A percentile compares a stretch with the other conserved stretches of the same genome.
phyloP scores from a whole-genome alignment of 2,329 filamentous ascomycete genomes.

The Fusarium caatingaense region DNA sequence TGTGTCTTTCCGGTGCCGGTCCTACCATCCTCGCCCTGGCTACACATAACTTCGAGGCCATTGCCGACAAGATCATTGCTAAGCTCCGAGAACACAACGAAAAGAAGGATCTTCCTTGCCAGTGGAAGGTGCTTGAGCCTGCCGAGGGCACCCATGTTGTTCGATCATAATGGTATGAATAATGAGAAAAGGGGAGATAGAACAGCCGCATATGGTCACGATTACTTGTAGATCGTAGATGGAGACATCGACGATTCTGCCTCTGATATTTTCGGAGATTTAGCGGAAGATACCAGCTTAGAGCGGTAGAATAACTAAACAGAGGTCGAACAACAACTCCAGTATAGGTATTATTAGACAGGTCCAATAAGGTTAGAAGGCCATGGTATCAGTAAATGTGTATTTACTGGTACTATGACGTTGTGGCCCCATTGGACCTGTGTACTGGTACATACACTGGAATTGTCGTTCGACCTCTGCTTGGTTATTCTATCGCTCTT shows the following conservation, averaged over 20 bases:
- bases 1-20: constrained; percentile 93
- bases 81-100: constrained; percentile 72
- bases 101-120: constrained; percentile 77
- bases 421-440: background rate
- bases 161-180: constrained; percentile 42
- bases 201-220: background rate
- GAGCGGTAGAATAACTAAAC: background rate
- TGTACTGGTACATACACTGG: background rate
- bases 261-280: background rate
- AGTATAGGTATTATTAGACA: background rate
- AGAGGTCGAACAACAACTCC: background rate
- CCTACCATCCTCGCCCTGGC: constrained; percentile 95
- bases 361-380: background rate
- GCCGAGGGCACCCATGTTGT: constrained; percentile 75
- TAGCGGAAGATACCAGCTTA: background rate
- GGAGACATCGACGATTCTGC: background rate
- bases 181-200: background rate
- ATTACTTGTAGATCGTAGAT: constrained; percentile 14
- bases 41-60: constrained; percentile 87
- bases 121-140: constrained; percentile 89
- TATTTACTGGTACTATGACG: background rate
- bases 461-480: background rate
- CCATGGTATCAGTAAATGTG: background rate
- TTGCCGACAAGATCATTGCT: constrained; percentile 81
- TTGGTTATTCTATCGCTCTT: background rate